Evolutionary conservation across 768 basidiomycete species (phyloP), one percentile per base, ranked within the genome.

Genomic region (Rhodosporidiobolus odoratus): DNA sequence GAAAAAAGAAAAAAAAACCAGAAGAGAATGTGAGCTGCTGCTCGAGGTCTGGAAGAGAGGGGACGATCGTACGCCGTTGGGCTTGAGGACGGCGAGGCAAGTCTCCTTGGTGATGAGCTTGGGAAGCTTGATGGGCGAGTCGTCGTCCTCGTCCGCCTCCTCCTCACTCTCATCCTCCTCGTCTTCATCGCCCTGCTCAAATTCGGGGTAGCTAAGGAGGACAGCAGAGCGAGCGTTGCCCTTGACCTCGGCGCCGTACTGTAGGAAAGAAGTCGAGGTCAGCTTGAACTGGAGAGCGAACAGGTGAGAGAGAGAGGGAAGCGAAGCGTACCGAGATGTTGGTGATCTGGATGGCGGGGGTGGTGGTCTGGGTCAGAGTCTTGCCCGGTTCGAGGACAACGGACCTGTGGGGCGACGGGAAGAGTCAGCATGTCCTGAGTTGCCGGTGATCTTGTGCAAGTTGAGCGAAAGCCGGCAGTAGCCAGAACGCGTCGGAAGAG

Each of bases 111-210:
- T 82, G 21, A 77, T 78, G 32, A 58, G 37, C 50, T 71, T 66
- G 32, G 74, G 74, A 27, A 70, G 66, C 68, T 66, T 68, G 25
- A 86, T 84, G 68, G 84, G 83, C 23, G 81, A 82, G 15, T 81
- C 82, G 17, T 86, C 84, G 65, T 85, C 84, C n/a, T 82, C 82
- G 12, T 81, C 82, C 0, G 79, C 83, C 62, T 80, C 78, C 9
- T 82, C 84, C n/a, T 79, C 82, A 10, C 78, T 82, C 1, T 71
- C 80, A 2, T 77, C 81, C 25, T 66, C 68, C 35, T 81, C 83
- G 19, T 77, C 85, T 8, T 79, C 82, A 13, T 84, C 79, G 74
- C 89, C 91, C 71, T 83, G 83, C 6, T 90, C 90, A 25, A 83
- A 83, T 40, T 85, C 86, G 9, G 91, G 91, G 48, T 75, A 75